Base-by-base conservation (phyloP, 2,329 filamentous ascomycete species). In the Annulohypoxylon truncatum region DNA sequence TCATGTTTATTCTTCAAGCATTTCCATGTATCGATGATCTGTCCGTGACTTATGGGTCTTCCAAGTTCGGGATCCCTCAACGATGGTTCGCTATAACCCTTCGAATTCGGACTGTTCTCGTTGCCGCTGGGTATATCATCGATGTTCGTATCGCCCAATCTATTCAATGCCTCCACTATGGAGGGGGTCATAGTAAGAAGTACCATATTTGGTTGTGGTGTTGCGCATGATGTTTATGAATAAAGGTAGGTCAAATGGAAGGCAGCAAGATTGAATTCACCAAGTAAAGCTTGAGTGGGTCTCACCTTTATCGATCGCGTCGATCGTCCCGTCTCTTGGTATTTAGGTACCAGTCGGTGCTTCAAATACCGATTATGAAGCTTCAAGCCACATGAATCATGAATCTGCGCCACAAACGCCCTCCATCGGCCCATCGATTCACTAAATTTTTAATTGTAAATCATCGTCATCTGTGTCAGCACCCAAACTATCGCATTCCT, bases 161-260 rank as follows among this genome's bases (percentile, higher is more conserved):
- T 77, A 13, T 81, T 72, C 9, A 94, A 74, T 0, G 85, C 90
- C 76, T 88, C 87, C 79, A 90, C 87, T 28, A 92, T 87, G 71
- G 86, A 82, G 72, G 86, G 77, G 3, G 91, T 94, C 83, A 93
- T 90, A n/a, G 89, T 92, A 42, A 96, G 87, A 44, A 92, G 83
- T 15, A 94, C 91, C 92, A 95, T 95, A 13, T 58, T 68, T 61
- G 50, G 42, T 54, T 33, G 61, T 20, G 61, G 40, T 63, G 35
- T 46, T 44, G 26, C 66, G 35, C 50, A 60, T 54, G 33, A 47
- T 40, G 55, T 61, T 64, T 18, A 38, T 38, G 53, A 55, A 56
- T 35, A 31, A 22, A 20, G 59, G 9, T 15, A 24, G 15, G 29
- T 20, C 35, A 28, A 5, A n/a, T 10, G 2, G 46, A 60, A 61